A percentile compares a stretch with the other conserved stretches of the same genome.
Evolutionary conservation across 768 basidiomycete genomes (phyloP).

Genomic region (Dentipellis sp.): DNA sequence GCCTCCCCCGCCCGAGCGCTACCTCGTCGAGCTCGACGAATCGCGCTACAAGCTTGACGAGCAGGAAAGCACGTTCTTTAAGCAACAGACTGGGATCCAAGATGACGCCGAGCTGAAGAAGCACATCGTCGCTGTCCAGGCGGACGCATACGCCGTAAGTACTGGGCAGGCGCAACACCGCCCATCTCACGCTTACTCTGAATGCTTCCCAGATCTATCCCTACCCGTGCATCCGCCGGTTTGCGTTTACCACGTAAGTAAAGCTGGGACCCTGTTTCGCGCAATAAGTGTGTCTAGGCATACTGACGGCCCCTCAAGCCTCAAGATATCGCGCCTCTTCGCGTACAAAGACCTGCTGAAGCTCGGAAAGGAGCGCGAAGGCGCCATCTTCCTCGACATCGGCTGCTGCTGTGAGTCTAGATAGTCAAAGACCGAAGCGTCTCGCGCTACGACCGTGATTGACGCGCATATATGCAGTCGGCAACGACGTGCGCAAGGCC

Average conservation of each 20-base stretch:
- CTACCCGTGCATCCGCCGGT: slow-evolving; percentile 22
- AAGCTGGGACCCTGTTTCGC: neutral
- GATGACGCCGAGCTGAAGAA: slow-evolving; percentile 21
- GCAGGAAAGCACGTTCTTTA: neutral
- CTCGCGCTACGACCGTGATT: neutral
- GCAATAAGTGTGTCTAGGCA: neutral
- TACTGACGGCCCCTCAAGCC: slow-evolving; percentile 4
- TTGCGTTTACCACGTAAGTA: slow-evolving; percentile 15
- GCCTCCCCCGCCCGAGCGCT: neutral
- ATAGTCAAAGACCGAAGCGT: too few relatives aligned
- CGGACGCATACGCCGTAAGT: slow-evolving; percentile 20
- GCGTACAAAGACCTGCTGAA: slow-evolving; percentile 21
- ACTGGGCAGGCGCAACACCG: neutral
- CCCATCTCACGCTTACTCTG: neutral
- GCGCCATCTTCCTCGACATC: slow-evolving; percentile 32
- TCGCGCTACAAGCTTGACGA: neutral
- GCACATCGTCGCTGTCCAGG: slow-evolving; percentile 21
- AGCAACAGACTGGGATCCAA: slow-evolving; percentile 15
- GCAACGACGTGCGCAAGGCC: slow-evolving; percentile 32
- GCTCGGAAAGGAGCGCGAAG: slow-evolving; percentile 25
- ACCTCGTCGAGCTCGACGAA: neutral
- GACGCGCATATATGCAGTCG: slow-evolving; percentile 18
- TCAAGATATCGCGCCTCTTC: slow-evolving; percentile 16
- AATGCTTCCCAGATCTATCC: slow-evolving; percentile 16
- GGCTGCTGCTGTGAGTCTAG: slow-evolving; percentile 33